These are phyloP conservation scores for Hypoxylon perforatum DNA, from an alignment of 495 filamentous ascomycete genomes.

Conservation along the genomic window DNA sequence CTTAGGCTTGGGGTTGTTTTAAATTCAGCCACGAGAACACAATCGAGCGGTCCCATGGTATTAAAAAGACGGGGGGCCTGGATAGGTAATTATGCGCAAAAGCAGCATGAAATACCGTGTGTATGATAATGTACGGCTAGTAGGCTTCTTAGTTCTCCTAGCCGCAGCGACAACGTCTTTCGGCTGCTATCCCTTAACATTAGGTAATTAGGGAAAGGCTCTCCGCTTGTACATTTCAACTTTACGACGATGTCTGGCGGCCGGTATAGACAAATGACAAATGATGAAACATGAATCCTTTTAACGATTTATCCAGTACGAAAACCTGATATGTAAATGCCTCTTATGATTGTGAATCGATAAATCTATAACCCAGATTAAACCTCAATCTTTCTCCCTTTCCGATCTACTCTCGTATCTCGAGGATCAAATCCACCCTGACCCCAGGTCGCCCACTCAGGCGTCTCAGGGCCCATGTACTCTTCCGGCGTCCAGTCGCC, in stretches of 20 bases:
- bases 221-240: conserved; percentile 31
- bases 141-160: conserved; percentile 4
- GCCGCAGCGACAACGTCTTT: conserved; percentile 19
- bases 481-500: conserved; percentile 86
- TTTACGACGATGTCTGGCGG: conserved; percentile 29
- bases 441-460: conserved; percentile 95
- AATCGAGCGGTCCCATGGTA: background rate
- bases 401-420: conserved; percentile 84
- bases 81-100: conserved; percentile 17
- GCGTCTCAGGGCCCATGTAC: conserved; percentile 83
- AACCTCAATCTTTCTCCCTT: conserved; percentile 66
- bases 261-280: conserved; percentile 47
- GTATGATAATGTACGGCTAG: conserved; percentile 30
- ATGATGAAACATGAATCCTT: conserved; percentile 40
- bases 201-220: conserved; percentile 17
- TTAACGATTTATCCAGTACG: conserved; percentile 9
- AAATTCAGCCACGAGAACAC: conserved; percentile 6
- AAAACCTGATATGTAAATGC: conserved; percentile 1
- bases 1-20: no score
- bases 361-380: conserved; percentile 19
- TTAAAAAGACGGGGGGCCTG: background rate
- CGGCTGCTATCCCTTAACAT: conserved; percentile 24
- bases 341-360: conserved; percentile 9
- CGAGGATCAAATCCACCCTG: conserved; percentile 92
- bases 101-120: conserved; percentile 20